Base-by-base conservation (phyloP, 2,329 filamentous ascomycete genomes). In the Aspergillus texensis region DNA sequence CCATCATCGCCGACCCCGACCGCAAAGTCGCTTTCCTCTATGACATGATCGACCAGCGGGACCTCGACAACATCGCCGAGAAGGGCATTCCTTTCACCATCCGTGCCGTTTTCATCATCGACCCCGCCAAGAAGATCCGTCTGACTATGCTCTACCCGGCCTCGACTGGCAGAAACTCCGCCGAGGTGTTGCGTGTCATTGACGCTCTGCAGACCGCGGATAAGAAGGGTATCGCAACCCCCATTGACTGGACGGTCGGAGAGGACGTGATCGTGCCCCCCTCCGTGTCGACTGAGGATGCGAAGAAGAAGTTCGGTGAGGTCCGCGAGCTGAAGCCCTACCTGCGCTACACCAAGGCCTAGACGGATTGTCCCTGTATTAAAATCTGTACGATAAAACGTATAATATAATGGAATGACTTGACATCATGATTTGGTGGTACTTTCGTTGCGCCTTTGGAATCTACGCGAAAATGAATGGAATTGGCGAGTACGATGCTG, bases 191-290 rank as follows among this genome's bases (percentile, higher is more conserved):
- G 73, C 89, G 91, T 75, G 89, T 93, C 70, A 82, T 94, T 77
- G 90, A 93, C 83, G 92, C 90, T 60, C 86, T 94, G 69, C 91
- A 93, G 85, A 89, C 89, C 52, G 92, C 91, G 64, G 94, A 97
- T 83, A 94, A 93, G 88, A 89, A 95, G 86, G 91, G 90, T 72
- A 83, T 96, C 77, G 93, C 91, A 70, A 95, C 92, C 65, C 93
- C 93, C 59, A 94, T 97, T 81, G 91, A 97, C 85, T 97, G 93
- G 93, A 84, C 89, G 53, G 89, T 89, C 46, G 93, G 94, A 58
- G 91, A 96, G 75, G 93, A 97, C 77, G 94, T 97, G 72, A 96
- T 97, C 75, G 92, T 97, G 67, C 92, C 93, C 75, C 92, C 93
- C 52, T 85, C 84, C 65, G 88, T 97, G 77, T 90, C 88, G 78